A percentile compares a stretch with the other conserved stretches of the same genome.
These are phyloP conservation scores for Physocladia obscura DNA, from an alignment of 192 early-diverging fungal species.

Conservation along the genomic window DNA sequence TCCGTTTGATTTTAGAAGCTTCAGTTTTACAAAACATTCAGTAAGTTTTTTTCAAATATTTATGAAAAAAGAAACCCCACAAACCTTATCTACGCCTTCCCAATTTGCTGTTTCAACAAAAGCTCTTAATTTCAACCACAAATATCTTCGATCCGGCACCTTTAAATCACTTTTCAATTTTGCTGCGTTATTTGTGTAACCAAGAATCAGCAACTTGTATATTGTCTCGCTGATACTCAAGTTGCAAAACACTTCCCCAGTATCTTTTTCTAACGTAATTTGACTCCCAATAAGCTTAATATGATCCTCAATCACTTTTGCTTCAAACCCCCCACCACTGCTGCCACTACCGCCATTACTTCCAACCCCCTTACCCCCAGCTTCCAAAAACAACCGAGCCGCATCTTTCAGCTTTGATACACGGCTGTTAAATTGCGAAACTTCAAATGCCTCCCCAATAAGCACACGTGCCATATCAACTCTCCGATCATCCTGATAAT, in stretches of 20 bases:
- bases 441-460: constrained; percentile 38
- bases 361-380: constrained; percentile 49
- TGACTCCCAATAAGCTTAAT: constrained; percentile 77
- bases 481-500: constrained; percentile 91
- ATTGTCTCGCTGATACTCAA: constrained; percentile 84
- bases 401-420: constrained; percentile 73
- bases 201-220: constrained; percentile 71
- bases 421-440: constrained; percentile 54
- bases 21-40: neutral
- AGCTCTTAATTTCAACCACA: constrained; percentile 86
- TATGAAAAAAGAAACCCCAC: neutral
- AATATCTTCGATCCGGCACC: constrained; percentile 83
- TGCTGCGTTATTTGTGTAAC: constrained; percentile 67
- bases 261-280: constrained; percentile 71
- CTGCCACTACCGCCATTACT: neutral
- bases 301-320: constrained; percentile 76
- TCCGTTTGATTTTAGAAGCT: constrained; percentile 19
- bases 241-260: constrained; percentile 63
- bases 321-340: constrained; percentile 58
- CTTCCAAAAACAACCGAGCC: constrained; percentile 71
- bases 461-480: constrained; percentile 61
- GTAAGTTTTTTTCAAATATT: neutral
- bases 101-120: constrained; percentile 76
- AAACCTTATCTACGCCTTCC: constrained; percentile 78
- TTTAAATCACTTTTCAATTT: constrained; percentile 84